phyloP scores from a whole-genome alignment of 495 filamentous ascomycete species.

The Terfezia boudieri region DNA sequence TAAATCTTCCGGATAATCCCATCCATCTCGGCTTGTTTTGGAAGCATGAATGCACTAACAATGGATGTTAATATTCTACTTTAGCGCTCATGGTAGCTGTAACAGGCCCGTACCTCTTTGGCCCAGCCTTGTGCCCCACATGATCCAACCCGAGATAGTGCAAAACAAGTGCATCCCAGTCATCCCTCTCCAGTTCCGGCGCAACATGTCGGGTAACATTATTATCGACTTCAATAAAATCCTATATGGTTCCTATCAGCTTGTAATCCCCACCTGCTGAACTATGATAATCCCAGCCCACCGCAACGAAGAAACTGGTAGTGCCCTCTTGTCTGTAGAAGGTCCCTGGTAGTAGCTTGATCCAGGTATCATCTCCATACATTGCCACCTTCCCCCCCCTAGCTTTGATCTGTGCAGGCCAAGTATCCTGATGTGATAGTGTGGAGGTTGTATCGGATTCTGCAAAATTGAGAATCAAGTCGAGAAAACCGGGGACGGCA shows the following conservation, averaged over 20 bases:
- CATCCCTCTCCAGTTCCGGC: conserved; percentile 44
- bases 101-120: conserved; percentile 38
- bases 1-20: conserved; percentile 53
- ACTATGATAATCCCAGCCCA: conserved; percentile 29
- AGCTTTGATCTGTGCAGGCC: conserved; percentile 76
- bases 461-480: conserved; percentile 90
- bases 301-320: conserved; percentile 93
- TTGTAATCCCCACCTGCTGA: neutral
- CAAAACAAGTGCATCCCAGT: conserved; percentile 86
- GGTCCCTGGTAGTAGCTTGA: conserved; percentile 77
- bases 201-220: conserved; percentile 88
- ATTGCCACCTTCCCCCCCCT: conserved; percentile 58
- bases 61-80: conserved; percentile 5
- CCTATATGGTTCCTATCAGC: conserved; percentile 28
- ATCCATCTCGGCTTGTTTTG: conserved; percentile 93
- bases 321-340: conserved; percentile 81
- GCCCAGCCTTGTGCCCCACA: conserved; percentile 89
- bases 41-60: conserved; percentile 63
- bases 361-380: conserved; percentile 97
- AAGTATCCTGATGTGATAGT: conserved; percentile 73
- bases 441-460: conserved; percentile 79
- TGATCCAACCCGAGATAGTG: conserved; percentile 95
- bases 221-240: conserved; percentile 92
- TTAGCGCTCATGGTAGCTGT: neutral
- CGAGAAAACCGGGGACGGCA: conserved; percentile 86